Evolutionary conservation across 305 asterid species (phyloP).

Genomic region (Fraxinus sp.): DNA sequence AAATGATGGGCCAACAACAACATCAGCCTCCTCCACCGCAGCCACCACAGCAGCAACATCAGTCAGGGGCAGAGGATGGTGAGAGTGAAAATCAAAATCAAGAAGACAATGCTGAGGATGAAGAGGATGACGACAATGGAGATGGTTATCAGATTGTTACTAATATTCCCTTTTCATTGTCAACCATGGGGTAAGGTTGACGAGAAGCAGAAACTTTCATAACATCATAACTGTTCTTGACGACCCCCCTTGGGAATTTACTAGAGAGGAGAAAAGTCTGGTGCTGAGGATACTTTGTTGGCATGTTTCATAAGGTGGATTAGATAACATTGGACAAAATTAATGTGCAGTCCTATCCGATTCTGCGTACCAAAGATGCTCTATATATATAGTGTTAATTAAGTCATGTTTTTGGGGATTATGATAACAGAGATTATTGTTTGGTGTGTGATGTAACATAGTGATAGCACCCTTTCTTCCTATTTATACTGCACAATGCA

Average conservation of each 20-base stretch:
- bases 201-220: neutral
- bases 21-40: constrained; percentile 15
- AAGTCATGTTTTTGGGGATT: neutral
- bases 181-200: constrained; percentile 33
- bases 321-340: neutral
- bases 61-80: constrained; percentile 30
- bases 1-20: constrained; percentile 54
- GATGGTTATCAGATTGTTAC: constrained; percentile 48
- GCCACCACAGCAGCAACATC: constrained; percentile 28
- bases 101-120: constrained; percentile 42
- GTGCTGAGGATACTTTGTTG: neutral
- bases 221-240: neutral
- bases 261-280: neutral
- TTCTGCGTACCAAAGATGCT: neutral
- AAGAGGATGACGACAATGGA: constrained; percentile 36
- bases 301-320: neutral
- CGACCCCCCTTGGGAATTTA: neutral
- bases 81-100: constrained; percentile 37
- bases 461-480: neutral
- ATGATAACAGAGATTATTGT: neutral
- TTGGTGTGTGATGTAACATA: neutral
- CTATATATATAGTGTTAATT: neutral
- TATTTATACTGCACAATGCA: neutral
- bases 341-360: neutral
- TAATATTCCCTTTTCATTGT: constrained; percentile 33